Evolutionary conservation across 441 rosid genomes (phyloP).

Genomic region (Corymbia citriodora): DNA sequence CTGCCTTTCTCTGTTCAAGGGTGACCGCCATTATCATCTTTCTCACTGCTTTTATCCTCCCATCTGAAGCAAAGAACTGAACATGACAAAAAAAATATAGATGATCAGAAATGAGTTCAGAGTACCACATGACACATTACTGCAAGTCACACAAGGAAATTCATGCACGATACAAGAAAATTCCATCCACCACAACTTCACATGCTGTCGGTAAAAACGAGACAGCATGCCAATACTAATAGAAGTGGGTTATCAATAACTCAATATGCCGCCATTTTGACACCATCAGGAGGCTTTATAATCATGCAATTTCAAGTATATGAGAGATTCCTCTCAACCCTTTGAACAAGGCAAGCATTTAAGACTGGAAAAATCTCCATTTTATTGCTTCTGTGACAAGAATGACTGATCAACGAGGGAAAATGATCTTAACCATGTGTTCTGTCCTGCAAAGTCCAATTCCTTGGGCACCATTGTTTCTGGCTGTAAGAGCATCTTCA

Average conservation of each 20-base stretch:
- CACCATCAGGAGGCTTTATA: not conserved
- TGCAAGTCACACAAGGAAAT: not conserved
- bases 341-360: not conserved
- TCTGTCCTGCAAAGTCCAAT: slow-evolving; percentile 96
- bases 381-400: not conserved
- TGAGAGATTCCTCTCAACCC: not conserved
- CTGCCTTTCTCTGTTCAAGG: slow-evolving; percentile 74
- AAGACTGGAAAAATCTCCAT: not conserved
- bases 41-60: slow-evolving; percentile 84
- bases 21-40: slow-evolving; percentile 98
- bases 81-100: slow-evolving; percentile 10
- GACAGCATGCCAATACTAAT: not conserved
- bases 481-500: slow-evolving; percentile 80
- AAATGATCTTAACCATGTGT: slow-evolving; percentile 55
- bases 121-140: not conserved
- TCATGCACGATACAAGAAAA: not conserved
- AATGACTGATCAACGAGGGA: not conserved
- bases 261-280: not conserved
- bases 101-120: not conserved
- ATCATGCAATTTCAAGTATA: not conserved
- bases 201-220: not conserved
- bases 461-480: slow-evolving; percentile 95
- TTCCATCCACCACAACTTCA: not conserved
- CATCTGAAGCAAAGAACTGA: slow-evolving; percentile 91
- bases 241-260: not conserved